These are phyloP conservation scores for Nakazawaea laoshanensis DNA, from an alignment of 805 yeast genomes.

Conservation along the genomic window DNA sequence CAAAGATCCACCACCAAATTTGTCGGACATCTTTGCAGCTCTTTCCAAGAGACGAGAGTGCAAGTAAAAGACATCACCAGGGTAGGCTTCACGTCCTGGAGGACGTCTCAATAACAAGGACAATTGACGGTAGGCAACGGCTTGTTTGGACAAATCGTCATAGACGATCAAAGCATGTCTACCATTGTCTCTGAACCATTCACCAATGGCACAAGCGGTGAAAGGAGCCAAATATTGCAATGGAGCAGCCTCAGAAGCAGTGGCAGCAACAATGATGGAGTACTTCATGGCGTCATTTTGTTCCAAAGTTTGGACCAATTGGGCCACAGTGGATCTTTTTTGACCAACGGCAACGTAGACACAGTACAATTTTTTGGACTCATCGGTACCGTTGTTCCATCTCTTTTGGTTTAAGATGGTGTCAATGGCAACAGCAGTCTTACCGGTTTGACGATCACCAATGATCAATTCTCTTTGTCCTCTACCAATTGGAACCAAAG, in stretches of 20 bases:
- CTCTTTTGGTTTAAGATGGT: constrained; percentile 98
- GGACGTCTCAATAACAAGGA: constrained; percentile 96
- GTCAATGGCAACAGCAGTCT: constrained; percentile 98
- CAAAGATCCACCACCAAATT: constrained; percentile 87
- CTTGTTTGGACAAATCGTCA: constrained; percentile 99
- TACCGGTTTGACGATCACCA: constrained; percentile 99
- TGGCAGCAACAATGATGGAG: constrained; percentile 97
- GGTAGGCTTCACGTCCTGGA: constrained; percentile 95
- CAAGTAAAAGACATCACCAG: constrained; percentile 94
- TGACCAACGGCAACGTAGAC: constrained; percentile 99
- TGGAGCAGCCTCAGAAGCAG: constrained; percentile 99
- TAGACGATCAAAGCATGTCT: constrained; percentile 93
- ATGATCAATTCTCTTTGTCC: constrained; percentile 99
- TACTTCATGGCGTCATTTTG: constrained; percentile 96
- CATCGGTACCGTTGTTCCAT: constrained; percentile 94
- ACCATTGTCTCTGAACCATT: constrained; percentile 99
- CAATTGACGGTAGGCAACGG: constrained; percentile 99
- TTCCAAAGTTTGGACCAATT: constrained; percentile 98
- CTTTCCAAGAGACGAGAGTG: constrained; percentile 94
- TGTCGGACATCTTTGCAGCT: constrained; percentile 94
- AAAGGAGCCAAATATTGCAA: constrained; percentile 99
- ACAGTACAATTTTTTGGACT: constrained; percentile 97
- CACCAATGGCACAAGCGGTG: constrained; percentile 99
- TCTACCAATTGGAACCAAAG: constrained; percentile 99
- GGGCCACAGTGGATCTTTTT: constrained; percentile 99